phyloP scores from a whole-genome alignment of 2,329 filamentous ascomycete genomes.

The Chaetomiaceae sp. region DNA sequence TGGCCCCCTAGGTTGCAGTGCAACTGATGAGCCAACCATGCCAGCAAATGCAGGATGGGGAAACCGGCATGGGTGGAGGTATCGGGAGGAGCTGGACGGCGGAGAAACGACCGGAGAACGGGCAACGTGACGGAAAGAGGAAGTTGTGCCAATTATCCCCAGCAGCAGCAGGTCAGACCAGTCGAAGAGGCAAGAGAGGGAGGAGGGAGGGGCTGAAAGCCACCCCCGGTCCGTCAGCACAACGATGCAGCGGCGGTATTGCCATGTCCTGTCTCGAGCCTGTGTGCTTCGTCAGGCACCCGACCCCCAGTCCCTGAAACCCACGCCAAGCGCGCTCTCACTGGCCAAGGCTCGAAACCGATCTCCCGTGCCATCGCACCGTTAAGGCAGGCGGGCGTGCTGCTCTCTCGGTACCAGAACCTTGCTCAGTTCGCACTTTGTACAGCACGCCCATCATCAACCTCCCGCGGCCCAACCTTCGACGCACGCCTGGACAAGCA shows the following conservation, averaged over 20 bases:
- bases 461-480: no score
- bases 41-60: no score
- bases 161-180: not conserved
- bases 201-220: slow-evolving; percentile 18
- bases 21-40: no score
- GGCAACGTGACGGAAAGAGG: slow-evolving; percentile 13
- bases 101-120: no score
- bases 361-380: slow-evolving; percentile 1
- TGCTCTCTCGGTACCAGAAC: no score
- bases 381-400: slow-evolving; percentile 5
- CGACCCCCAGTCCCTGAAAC: slow-evolving; percentile 17
- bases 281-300: no score
- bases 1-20: slow-evolving; percentile 7
- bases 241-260: not conserved
- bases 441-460: no score
- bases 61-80: no score
- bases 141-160: slow-evolving; percentile 19
- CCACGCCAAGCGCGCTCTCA: slow-evolving; percentile 10
- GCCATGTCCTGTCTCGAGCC: no score
- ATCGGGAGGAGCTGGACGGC: no score
- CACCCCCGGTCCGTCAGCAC: slow-evolving; percentile 7
- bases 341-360: not conserved
- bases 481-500: no score
- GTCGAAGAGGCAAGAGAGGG: not conserved
- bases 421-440: no score